Base-by-base conservation (phyloP, 1,284 basidiomycete species). In the Apiotrichum montevideense region DNA sequence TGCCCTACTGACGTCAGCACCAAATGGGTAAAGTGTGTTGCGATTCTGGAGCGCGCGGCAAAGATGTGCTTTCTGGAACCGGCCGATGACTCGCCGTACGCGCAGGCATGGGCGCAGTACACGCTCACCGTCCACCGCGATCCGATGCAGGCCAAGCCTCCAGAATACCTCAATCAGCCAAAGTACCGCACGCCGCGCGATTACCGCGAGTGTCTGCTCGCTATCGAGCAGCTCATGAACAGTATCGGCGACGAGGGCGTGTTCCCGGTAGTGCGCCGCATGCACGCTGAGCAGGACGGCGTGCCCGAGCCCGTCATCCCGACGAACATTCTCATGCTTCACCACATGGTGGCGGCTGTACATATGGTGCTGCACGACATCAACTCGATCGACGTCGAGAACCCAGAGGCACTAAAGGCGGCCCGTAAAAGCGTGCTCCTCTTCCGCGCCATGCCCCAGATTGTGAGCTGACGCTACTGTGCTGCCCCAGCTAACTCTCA, bases 351-450 rank as follows among this genome's bases (percentile, higher is more conserved):
- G n/a, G 57, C 62, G 0, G 70, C 70, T 1, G 60, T 62, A 4
- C 58, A 71, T 43, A 71, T 72, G 68, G 47, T 71, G 7, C 48
- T 75, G 49, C 62, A 72, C 53, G 73, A 75, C 54, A 67, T 73
- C 64, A 72, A 75, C 60, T 67, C 70, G 9, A 53, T 67, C 13
- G 68, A 68, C 32, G 56, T 61, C 2, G 70, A 69, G 46, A 75
- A 75, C 51, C 54, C 46, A 8, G 64, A 71, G 46, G 72, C 71
- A 29, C 56, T 75, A 32, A 49, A 52, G 14, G 70, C 63, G 3
- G 72, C 70, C 3, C 59, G 70, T n/a, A 59, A 59, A 54, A 58
- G 63, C 35, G 67, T 71, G 1, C 59, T 63, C 7, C 54, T 73
- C n/a, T 65, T 75, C 58, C 59, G 63, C 32, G 50, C 61, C 21